Base-by-base conservation (phyloP, 345 rosid genomes). In the Ceriops tagal region DNA sequence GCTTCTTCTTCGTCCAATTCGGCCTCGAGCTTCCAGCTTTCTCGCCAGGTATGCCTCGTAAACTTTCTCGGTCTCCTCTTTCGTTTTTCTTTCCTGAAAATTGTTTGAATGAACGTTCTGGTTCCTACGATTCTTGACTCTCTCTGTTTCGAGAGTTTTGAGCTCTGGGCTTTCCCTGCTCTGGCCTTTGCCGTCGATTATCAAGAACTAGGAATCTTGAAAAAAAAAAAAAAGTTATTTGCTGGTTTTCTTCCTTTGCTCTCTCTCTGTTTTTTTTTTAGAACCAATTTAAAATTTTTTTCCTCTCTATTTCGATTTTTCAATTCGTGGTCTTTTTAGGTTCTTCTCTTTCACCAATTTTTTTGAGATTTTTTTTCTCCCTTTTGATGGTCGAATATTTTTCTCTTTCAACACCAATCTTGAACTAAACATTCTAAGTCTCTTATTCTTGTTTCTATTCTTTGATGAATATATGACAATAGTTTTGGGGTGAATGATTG, bases 11-110 rank as follows among this genome's bases (percentile, higher is more conserved):
- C 85, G 51, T 32, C 67, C 1, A 62, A 10, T 61, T 59, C 77
- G 6, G 73, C n/a, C 62, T 72, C 82, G 70, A 81, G 73, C 64
- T 49, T 84, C 52, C 81, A 75, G 58, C 61, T 69, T 71, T 72
- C 85, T 22, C 75, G 49, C 58, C 73, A 87, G 89, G 96, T 87
- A 72, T 66, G 56, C 11, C 27, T 15, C 57, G 16, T 4, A 32
- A 1, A 24, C 46, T 26, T 55, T 72, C 55, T 59, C 1, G 47
- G 53, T 60, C 34, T 32, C 60, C 62, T 51, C 1, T 43, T 15
- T 3, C 19, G 15, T 65, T 28, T 32, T 53, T 28, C 8, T 32
- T 31, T 62, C n/a, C 16, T 31, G 27, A 52, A 31, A 20, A 43
- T 43, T 43, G 15, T 43, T 43, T 11, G 49, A 18, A 43, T 43